Conservation (phyloP, 306 rosid genomes). For the Abrus pulchellus region DNA sequence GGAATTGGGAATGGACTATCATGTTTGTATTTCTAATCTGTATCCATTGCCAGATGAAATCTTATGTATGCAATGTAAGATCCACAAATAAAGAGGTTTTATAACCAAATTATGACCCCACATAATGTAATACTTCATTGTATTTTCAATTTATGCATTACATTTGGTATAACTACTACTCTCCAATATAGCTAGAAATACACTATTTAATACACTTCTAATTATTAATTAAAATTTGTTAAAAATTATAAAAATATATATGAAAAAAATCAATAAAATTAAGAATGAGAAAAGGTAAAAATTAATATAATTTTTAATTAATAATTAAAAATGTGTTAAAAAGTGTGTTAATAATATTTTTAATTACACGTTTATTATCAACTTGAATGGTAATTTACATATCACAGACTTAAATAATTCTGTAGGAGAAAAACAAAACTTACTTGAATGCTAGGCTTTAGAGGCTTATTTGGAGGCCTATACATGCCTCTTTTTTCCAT, state of each 20-base stretch:
- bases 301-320: too few relatives aligned
- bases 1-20: not conserved
- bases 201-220: too few relatives aligned
- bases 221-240: too few relatives aligned
- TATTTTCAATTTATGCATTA: not conserved
- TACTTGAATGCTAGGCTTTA: slow-evolving; percentile 35
- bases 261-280: too few relatives aligned
- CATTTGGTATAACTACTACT: too few relatives aligned
- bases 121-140: not conserved
- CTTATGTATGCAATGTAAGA: not conserved
- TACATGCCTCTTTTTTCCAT: slow-evolving; percentile 29
- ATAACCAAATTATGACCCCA: not conserved
- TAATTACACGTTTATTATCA: not conserved
- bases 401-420: not conserved
- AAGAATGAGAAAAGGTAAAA: too few relatives aligned
- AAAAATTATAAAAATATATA: too few relatives aligned
- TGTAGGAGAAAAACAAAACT: not conserved
- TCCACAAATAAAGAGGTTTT: not conserved
- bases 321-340: too few relatives aligned
- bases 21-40: not conserved
- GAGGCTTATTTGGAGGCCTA: not conserved
- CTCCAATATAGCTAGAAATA: too few relatives aligned
- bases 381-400: not conserved
- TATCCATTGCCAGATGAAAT: not conserved
- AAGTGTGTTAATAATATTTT: too few relatives aligned